phyloP scores from a whole-genome alignment of 2,329 filamentous ascomycete genomes.

The Madurella mycetomatis region DNA sequence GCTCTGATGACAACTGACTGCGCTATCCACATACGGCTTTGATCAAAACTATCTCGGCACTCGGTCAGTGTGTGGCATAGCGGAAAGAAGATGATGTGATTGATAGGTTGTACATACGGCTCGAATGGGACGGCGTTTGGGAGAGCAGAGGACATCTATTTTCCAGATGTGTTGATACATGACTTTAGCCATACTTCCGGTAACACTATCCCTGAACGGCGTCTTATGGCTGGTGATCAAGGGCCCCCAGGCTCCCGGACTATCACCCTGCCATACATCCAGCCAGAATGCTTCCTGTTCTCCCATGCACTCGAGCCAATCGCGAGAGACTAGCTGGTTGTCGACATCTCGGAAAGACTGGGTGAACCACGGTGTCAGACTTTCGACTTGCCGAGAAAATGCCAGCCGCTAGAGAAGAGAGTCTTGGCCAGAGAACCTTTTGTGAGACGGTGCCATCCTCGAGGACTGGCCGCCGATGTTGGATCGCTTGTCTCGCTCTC shows the following conservation, averaged over 20 bases:
- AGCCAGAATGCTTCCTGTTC: too few relatives aligned
- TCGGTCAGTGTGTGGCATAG: not conserved
- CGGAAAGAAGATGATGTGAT: constrained; percentile 14
- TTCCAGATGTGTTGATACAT: constrained; percentile 16
- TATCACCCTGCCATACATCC: not conserved
- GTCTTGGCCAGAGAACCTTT: too few relatives aligned
- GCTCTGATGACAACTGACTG: constrained; percentile 16
- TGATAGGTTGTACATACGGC: constrained; percentile 19
- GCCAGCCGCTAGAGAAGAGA: too few relatives aligned
- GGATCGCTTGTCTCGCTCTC: not conserved
- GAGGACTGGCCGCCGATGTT: too few relatives aligned
- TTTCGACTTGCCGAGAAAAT: too few relatives aligned
- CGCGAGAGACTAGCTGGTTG: too few relatives aligned
- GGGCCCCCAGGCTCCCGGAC: not conserved
- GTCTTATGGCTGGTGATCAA: not conserved
- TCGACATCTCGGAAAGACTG: too few relatives aligned
- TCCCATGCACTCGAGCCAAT: too few relatives aligned
- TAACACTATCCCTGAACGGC: not conserved
- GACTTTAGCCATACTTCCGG: not conserved
- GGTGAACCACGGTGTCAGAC: too few relatives aligned
- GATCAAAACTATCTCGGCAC: not conserved
- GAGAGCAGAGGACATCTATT: constrained; percentile 2
- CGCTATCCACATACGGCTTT: not conserved
- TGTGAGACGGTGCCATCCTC: too few relatives aligned
- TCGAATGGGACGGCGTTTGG: constrained; percentile 20